Conservation (phyloP, 2,329 filamentous ascomycete species). For the Trichoderma atroviride region DNA sequence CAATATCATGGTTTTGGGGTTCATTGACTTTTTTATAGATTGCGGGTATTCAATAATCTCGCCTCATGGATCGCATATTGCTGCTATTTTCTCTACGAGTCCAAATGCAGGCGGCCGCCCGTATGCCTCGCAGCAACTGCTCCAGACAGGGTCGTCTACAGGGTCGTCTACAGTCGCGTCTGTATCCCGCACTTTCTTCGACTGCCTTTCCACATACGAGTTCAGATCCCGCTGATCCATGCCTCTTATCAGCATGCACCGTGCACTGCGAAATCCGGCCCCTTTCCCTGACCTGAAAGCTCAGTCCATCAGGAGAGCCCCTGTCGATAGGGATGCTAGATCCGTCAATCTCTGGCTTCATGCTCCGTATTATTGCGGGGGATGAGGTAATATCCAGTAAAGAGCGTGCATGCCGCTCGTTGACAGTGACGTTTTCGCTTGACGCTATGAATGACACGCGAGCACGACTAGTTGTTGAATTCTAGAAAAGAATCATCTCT, state of each 20-base stretch:
- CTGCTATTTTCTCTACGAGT: neutral
- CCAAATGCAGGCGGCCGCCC: neutral
- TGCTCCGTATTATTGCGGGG: neutral
- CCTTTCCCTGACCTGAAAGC: slow-evolving; percentile 17
- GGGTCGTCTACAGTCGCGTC: neutral
- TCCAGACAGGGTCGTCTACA: neutral
- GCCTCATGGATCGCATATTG: neutral
- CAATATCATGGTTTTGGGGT: neutral
- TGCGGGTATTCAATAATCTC: neutral
- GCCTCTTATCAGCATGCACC: slow-evolving; percentile 16
- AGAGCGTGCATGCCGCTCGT: neutral
- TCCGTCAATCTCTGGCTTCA: slow-evolving; percentile 4
- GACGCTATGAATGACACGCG: neutral
- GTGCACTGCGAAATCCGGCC: slow-evolving; percentile 10
- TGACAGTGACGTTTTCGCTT: neutral
- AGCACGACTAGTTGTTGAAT: neutral
- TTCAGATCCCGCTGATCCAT: slow-evolving; percentile 17
- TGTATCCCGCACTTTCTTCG: neutral
- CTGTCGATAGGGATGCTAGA: neutral
- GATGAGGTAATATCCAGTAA: neutral
- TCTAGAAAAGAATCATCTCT: neutral
- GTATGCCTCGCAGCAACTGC: neutral
- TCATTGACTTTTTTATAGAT: neutral
- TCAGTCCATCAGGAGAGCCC: slow-evolving; percentile 17
- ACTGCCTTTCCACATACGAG: neutral